A percentile compares a stretch with the other conserved stretches of the same genome.
These are phyloP conservation scores for Crithidia sp. DNA, from an alignment of 208 protist genomes.

Conservation along the genomic window DNA sequence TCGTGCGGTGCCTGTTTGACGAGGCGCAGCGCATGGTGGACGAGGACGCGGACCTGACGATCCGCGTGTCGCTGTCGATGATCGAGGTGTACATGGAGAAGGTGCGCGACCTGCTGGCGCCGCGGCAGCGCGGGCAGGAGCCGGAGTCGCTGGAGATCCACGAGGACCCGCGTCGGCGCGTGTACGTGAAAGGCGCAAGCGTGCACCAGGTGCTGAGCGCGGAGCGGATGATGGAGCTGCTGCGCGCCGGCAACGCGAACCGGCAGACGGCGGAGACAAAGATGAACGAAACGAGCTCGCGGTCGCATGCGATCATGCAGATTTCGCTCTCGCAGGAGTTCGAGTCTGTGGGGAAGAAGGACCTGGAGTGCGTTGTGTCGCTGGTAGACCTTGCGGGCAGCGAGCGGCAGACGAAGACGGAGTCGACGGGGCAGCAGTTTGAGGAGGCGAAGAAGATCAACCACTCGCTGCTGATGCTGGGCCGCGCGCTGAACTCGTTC, in stretches of 20 bases:
- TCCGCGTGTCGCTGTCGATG: conserved; percentile 80
- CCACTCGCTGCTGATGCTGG: conserved; percentile 85
- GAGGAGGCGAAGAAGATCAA: conserved; percentile 93
- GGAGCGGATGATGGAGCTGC: conserved; percentile 69
- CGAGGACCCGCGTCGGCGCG: conserved; percentile 54
- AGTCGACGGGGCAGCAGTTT: conserved; percentile 75
- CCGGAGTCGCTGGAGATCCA: conserved; percentile 76
- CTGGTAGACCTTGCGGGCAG: conserved; percentile 86
- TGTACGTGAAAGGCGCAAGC: conserved; percentile 66
- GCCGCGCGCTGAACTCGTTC: conserved; percentile 87
- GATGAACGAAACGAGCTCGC: conserved; percentile 89
- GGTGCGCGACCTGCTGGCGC: conserved; percentile 74
- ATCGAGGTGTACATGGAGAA: conserved; percentile 86
- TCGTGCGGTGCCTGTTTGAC: conserved; percentile 46
- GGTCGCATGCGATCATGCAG: conserved; percentile 85
- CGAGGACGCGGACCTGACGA: conserved; percentile 51
- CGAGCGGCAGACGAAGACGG: conserved; percentile 85
- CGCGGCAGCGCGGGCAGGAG: conserved; percentile 72
- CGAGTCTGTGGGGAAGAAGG: conserved; percentile 49
- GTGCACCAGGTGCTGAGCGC: conserved; percentile 78
- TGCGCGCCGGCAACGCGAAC: conserved; percentile 69
- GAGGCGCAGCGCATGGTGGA: conserved; percentile 54
- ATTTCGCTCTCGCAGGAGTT: conserved; percentile 73
- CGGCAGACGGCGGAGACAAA: conserved; percentile 80
- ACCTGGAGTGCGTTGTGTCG: conserved; percentile 68